Evolutionary conservation across 2,329 filamentous ascomycete genomes (phyloP).

Genomic region (Arthrinium phaeospermum): DNA sequence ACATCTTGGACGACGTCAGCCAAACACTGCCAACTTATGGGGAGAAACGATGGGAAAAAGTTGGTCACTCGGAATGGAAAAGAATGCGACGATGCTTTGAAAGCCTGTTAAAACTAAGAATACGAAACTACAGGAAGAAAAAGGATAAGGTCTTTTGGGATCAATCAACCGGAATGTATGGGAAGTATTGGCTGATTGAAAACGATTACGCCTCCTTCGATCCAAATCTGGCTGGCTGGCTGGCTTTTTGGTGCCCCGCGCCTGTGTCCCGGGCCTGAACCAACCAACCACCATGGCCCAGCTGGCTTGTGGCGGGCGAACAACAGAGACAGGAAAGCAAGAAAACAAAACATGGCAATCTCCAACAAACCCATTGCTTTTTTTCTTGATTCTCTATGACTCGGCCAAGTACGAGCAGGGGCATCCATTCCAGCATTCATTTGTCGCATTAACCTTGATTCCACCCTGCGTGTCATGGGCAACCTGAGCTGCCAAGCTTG

Average conservation of each 20-base stretch:
- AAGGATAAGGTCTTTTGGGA: background rate
- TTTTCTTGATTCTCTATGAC: background rate
- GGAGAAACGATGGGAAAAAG: background rate
- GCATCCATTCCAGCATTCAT: background rate
- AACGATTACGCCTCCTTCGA: constrained; percentile 1
- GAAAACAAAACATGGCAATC: constrained; percentile 12
- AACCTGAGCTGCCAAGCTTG: background rate
- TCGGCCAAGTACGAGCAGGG: background rate
- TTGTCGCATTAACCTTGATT: background rate
- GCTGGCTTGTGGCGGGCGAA: background rate
- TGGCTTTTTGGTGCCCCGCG: constrained; percentile 8
- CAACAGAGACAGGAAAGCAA: background rate
- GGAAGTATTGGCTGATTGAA: background rate
- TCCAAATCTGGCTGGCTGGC: background rate
- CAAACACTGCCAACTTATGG: background rate
- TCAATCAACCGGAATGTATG: background rate
- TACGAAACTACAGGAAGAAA: background rate
- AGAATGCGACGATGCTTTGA: background rate
- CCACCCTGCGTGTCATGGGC: background rate
- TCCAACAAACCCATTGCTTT: constrained; percentile 7
- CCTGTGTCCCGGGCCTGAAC: background rate
- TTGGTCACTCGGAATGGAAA: background rate
- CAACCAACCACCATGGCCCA: background rate
- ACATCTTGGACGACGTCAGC: constrained; percentile 5
- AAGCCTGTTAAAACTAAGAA: background rate